phyloP scores from a whole-genome alignment of 176 grass and related monocot genomes.

The Eragrostis curvula region DNA sequence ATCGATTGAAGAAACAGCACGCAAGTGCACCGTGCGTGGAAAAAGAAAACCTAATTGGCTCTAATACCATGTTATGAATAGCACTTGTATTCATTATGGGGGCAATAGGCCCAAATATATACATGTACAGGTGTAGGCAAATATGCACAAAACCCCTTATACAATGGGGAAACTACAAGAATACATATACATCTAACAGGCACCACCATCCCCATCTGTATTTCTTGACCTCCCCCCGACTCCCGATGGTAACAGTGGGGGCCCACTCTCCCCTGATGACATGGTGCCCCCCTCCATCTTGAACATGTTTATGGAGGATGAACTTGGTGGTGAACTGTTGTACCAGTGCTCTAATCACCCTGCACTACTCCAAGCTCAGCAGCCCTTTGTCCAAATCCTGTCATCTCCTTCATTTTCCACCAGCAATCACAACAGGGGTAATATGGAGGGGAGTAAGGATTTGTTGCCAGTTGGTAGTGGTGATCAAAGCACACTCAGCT shows the following conservation, averaged over 20 bases:
- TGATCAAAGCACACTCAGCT: constrained; percentile 21
- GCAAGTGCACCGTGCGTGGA: no score
- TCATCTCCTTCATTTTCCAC: background rate
- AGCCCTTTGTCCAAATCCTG: constrained; percentile 45
- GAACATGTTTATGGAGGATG: constrained; percentile 56
- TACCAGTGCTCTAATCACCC: constrained; percentile 34
- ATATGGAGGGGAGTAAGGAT: background rate
- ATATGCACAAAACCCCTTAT: no score
- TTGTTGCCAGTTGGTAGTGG: constrained; percentile 9
- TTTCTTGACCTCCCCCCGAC: constrained; percentile 16
- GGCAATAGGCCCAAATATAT: no score
- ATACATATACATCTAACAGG: no score
- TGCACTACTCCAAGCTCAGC: constrained; percentile 37
- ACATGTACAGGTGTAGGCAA: no score
- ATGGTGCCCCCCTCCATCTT: constrained; percentile 36
- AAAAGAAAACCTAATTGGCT: no score
- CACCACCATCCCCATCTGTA: background rate
- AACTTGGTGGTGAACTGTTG: constrained; percentile 40
- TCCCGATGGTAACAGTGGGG: background rate
- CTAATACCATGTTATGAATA: no score
- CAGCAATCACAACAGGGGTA: background rate
- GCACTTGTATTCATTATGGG: no score
- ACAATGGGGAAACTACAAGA: no score
- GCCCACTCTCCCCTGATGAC: background rate
- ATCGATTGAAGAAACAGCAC: no score